Evolutionary conservation across 768 basidiomycete species (phyloP).

Genomic region (Lentinus tigrinus): DNA sequence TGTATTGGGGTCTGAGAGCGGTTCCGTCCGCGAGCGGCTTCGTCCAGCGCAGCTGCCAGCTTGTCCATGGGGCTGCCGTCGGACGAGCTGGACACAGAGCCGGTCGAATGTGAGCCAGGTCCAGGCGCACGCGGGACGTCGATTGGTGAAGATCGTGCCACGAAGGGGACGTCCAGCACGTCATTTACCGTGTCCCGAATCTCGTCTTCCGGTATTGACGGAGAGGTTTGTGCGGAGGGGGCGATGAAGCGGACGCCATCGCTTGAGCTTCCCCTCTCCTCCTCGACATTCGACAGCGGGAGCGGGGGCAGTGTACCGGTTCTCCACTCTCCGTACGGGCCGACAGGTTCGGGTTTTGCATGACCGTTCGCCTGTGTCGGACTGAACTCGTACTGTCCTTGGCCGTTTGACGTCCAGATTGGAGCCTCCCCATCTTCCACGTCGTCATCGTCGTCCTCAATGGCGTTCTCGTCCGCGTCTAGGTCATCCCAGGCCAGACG

Average conservation of each 20-base stretch:
- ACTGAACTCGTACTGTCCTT: conserved; percentile 21
- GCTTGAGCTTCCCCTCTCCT: conserved; percentile 5
- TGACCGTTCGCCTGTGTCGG: conserved; percentile 8
- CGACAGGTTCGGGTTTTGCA: conserved; percentile 34
- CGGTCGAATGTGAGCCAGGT: conserved; percentile 32
- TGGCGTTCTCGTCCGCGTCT: conserved; percentile 38
- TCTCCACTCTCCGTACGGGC: conserved; percentile 43
- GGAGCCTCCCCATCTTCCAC: conserved; percentile 37
- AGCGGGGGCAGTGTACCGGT: conserved; percentile 28
- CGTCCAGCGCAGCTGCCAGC: conserved; percentile 33
- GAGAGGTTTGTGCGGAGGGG: conserved; percentile 11
- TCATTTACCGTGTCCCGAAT: conserved; percentile 15
- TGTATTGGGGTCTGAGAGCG: conserved; percentile 54
- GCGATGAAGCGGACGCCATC: conserved; percentile 25
- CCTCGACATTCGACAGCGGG: conserved; percentile 7
- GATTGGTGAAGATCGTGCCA: conserved; percentile 23
- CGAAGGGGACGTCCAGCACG: conserved; percentile 16
- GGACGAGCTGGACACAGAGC: conserved; percentile 47
- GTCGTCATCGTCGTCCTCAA: conserved; percentile 25
- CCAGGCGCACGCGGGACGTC: conserved; percentile 25
- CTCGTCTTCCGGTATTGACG: conserved; percentile 21
- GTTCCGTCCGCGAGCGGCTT: conserved; percentile 51
- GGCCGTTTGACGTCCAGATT: conserved; percentile 52
- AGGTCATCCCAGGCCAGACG: conserved; percentile 48
- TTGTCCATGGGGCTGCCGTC: conserved; percentile 46